A percentile compares a stretch with the other conserved stretches of the same genome.
Evolutionary conservation across 2,329 filamentous ascomycete species (phyloP).

Genomic region (Colletotrichum cuscutae): DNA sequence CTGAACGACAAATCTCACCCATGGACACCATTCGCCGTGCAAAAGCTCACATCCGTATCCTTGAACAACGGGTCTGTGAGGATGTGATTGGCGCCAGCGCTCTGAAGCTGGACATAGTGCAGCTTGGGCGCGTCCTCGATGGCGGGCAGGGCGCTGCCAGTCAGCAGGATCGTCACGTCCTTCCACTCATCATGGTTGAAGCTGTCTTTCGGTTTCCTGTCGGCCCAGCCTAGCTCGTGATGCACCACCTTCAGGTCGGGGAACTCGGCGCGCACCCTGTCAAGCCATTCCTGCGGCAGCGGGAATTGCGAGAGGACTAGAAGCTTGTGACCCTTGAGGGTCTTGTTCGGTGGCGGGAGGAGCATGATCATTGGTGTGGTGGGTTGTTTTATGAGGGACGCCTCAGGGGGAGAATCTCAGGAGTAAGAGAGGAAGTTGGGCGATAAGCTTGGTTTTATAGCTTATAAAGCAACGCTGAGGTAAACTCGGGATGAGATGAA

Average conservation of each 20-base stretch:
- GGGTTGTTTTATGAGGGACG: background rate
- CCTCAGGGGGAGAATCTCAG: background rate
- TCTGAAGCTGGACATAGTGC: conserved; percentile 63
- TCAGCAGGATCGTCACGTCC: conserved; percentile 60
- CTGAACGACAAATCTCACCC: conserved; percentile 50
- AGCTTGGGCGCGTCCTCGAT: conserved; percentile 56
- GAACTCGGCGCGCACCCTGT: conserved; percentile 50
- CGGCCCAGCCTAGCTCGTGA: conserved; percentile 42
- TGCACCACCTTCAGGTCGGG: conserved; percentile 55
- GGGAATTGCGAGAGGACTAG: conserved; percentile 50
- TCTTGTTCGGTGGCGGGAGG: conserved; percentile 27
- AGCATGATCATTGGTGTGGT: conserved; percentile 26
- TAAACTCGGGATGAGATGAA: background rate
- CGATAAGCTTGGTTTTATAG: background rate
- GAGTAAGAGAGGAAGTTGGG: background rate
- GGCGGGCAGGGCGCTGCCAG: conserved; percentile 54
- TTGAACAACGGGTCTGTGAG: conserved; percentile 57
- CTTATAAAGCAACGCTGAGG: background rate
- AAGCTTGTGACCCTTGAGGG: conserved; percentile 56
- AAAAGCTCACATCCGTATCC: conserved; percentile 61
- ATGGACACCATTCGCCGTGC: conserved; percentile 68
- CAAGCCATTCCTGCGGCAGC: conserved; percentile 46
- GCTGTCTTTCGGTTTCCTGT: conserved; percentile 38
- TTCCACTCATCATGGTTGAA: conserved; percentile 54
- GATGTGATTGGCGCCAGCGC: conserved; percentile 64